Evolutionary conservation across 1,284 basidiomycete species (phyloP).

Genomic region (Ceratobasidium papillatum): DNA sequence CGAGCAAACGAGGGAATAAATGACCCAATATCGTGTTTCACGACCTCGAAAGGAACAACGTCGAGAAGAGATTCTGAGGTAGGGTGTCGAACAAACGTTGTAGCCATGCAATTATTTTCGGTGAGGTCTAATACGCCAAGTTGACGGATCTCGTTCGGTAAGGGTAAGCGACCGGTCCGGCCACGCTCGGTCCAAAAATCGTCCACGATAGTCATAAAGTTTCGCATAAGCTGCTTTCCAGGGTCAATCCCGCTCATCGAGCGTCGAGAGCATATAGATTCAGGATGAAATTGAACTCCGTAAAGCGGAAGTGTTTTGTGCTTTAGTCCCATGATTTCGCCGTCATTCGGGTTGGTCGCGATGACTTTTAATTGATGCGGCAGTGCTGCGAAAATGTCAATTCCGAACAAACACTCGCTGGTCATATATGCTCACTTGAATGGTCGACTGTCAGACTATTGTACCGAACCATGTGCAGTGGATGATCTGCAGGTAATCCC

Average conservation of each 20-base stretch:
- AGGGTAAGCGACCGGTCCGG: conserved; percentile 51
- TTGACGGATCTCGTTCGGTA: not conserved
- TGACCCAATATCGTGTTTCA: conserved; percentile 12
- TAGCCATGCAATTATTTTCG: not conserved
- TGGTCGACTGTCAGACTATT: conserved; percentile 52
- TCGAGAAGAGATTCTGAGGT: not conserved
- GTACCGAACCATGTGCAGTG: conserved; percentile 83
- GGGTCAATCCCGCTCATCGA: conserved; percentile 60
- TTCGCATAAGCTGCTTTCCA: conserved; percentile 68
- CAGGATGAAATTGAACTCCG: conserved; percentile 97
- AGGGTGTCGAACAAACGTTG: not conserved
- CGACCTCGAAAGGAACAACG: not conserved
- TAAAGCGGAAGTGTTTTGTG: conserved; percentile 80
- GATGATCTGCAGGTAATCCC: conserved; percentile 55
- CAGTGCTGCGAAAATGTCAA: conserved; percentile 47
- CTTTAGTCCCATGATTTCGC: conserved; percentile 49
- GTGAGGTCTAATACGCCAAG: conserved; percentile 4
- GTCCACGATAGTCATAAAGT: conserved; percentile 59
- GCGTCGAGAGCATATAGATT: conserved; percentile 64
- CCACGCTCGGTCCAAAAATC: conserved; percentile 63
- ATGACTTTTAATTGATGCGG: conserved; percentile 57
- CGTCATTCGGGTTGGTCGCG: conserved; percentile 53
- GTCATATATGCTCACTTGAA: conserved; percentile 62
- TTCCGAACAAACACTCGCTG: not conserved
- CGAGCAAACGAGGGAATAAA: conserved; percentile 22